Base-by-base conservation (phyloP, 495 filamentous ascomycete genomes). In the Neurospora sp. region DNA sequence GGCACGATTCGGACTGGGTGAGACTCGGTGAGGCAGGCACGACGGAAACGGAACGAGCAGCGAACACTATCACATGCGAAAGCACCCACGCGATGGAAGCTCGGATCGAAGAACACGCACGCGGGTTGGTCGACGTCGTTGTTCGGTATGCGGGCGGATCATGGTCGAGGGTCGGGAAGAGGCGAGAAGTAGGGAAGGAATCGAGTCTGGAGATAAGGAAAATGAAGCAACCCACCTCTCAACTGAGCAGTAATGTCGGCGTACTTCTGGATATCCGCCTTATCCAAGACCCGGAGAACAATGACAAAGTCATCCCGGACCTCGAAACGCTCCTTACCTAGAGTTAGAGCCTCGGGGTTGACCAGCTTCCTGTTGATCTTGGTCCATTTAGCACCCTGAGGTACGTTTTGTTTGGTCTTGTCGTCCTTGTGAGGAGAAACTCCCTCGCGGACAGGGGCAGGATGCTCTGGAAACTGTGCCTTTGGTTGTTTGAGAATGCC, bases 381-480 rank as follows among this genome's bases (percentile, higher is more conserved):
- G 45, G 93, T 97, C 93, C 93, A 97, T 62, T 92, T 87, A 5
- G 93, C 93, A 40, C 90, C 91, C 0, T 89, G 84, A 7, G 93
- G 93, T 71, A 95, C 92, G 31, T 90, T 89, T 66, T 83, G 82
- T 76, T 86, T 87, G 74, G 90, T 91, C 81, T 93, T 93, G 69
- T 92, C 90, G 71, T 94, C 92, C 81, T 95, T 96, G 78, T 94
- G 87, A 19, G 93, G 93, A 5, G 93, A 92, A 17, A 96, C 93
- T n/a, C 93, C 93, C 78, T 96, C 93, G 36, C 93, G 85, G n/a
- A 94, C 88, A 1, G 91, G 89, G 70, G 91, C 88, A 0, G 88
- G 86, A 39, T 96, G 89, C 76, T 96, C 93, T 0, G 93, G 93
- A 80, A 96, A 97, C 74, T 90, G 90, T 31, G 86, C 84, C 4